A percentile compares a stretch with the other conserved stretches of the same genome.
Evolutionary conservation across 2,329 filamentous ascomycete species (phyloP).

Genomic region (Sphaerulina musiva): DNA sequence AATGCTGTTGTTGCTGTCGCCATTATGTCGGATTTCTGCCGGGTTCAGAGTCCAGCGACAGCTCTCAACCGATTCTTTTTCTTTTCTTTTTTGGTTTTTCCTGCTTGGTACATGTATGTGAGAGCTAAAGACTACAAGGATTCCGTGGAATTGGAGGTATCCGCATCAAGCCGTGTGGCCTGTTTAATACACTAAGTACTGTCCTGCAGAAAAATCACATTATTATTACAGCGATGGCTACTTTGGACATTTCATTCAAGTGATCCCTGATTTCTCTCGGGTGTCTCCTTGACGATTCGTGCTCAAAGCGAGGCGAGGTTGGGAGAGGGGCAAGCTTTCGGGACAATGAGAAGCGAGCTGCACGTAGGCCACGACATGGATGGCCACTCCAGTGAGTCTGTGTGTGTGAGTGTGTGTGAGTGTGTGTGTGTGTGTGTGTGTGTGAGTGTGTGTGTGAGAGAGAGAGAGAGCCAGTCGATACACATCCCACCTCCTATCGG

Average conservation of each 20-base stretch:
- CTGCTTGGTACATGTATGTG: background rate
- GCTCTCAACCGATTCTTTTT: background rate
- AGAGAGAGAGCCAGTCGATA: background rate
- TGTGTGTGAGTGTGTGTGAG: too few species aligned
- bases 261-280: too few species aligned
- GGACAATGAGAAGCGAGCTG: conserved; percentile 12
- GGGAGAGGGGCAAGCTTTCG: conserved; percentile 8
- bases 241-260: too few species aligned
- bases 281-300: background rate
- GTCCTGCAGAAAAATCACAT: too few species aligned
- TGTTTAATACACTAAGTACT: too few species aligned
- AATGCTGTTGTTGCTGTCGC: conserved; percentile 33
- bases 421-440: too few species aligned
- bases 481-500: background rate
- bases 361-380: background rate
- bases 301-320: background rate
- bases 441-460: background rate
- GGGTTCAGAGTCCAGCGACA: conserved; percentile 3
- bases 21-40: conserved; percentile 6
- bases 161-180: too few species aligned
- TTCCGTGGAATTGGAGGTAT: too few species aligned
- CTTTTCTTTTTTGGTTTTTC: background rate
- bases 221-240: too few species aligned
- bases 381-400: background rate
- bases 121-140: background rate